Base-by-base conservation (phyloP, 805 yeast species). In the Metahyphopichia silvanorum region DNA sequence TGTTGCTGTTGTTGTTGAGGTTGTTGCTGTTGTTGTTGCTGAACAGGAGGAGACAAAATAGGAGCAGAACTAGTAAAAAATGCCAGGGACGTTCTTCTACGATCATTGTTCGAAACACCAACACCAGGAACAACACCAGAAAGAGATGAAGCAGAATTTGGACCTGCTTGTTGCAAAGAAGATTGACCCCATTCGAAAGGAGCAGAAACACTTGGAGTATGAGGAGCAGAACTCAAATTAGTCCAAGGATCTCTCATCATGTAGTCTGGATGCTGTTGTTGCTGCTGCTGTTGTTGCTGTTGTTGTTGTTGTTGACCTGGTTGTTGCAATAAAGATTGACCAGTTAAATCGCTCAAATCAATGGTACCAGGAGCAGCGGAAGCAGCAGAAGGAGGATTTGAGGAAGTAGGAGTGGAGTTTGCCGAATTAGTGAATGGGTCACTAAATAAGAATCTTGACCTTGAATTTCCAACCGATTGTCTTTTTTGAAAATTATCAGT, bases 381-480 rank as follows among this genome's bases (percentile, higher is more conserved):
- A 2, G 29, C 38, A 16, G 37, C 19, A 21, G 32, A 21, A 18
- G 32, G 35, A 29, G 29, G 39, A 27, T 13, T 13, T 21, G n/a
- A 21, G 22, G 29, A 35, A 8, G 27, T 13, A 28, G 25, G 38
- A 20, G 25, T 37, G 25, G 32, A 35, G 8, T 29, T 16, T 20
- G 32, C 9, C 16, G 31, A 34, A 6, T 46, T 46, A 4, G 52
- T 37, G 36, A 66, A 66, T 7, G 86, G 86, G 49, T 81, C 87
- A 43, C 80, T 73, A 50, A 82, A 82, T 23, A 82, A 64, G 47
- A 82, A 80, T 44, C 86, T 67, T n/a, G 85, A 78, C 43, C 85
- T 61, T 49, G 77, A 82, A 35, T 68, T 63, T 22, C 77, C 76
- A 29, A 75, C 53, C 12, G 79, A 69, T 31, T 78, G 76, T 46